A percentile compares a stretch with the other conserved stretches of the same genome.
Evolutionary conservation across 1,284 basidiomycete genomes (phyloP).

Genomic region (Pseudozyma sp.): DNA sequence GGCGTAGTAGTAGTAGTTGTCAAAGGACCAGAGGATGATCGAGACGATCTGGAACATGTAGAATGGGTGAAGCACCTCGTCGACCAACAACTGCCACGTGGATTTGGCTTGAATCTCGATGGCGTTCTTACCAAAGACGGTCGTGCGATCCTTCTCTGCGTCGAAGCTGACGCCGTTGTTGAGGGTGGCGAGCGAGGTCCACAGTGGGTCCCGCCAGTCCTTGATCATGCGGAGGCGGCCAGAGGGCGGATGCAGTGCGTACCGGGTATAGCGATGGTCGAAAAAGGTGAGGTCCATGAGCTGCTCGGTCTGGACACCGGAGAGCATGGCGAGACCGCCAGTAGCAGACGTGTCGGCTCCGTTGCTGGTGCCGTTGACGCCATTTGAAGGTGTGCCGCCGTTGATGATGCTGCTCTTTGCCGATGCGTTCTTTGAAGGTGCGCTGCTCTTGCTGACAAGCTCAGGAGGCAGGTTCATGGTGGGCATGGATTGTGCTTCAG

Average conservation of each 20-base stretch:
- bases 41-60: constrained; percentile 95
- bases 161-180: constrained; percentile 57
- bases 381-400: constrained; percentile 19
- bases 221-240: constrained; percentile 85
- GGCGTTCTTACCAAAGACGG: constrained; percentile 85
- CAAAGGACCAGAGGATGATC: constrained; percentile 91
- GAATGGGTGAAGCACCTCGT: constrained; percentile 72
- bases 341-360: not conserved
- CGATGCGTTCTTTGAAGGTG: constrained; percentile 34
- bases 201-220: constrained; percentile 89
- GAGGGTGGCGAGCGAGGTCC: constrained; percentile 74
- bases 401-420: constrained; percentile 54
- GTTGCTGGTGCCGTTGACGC: constrained; percentile 9
- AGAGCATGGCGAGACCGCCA: constrained; percentile 42
- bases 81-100: constrained; percentile 82
- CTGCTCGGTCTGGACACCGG: constrained; percentile 62
- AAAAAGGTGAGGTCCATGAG: constrained; percentile 69
- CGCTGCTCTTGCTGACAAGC: constrained; percentile 38
- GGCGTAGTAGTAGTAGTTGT: constrained; percentile 93
- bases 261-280: constrained; percentile 85
- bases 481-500: constrained; percentile 53
- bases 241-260: constrained; percentile 84
- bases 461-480: constrained; percentile 40
- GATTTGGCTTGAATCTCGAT: constrained; percentile 93
- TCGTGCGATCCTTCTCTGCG: constrained; percentile 64